Percentiles rank a stretch among this genome's conserved stretches.
These are phyloP conservation scores for Aspergillus sp. DNA, from an alignment of 2,329 filamentous ascomycete genomes.

Conservation along the genomic window DNA sequence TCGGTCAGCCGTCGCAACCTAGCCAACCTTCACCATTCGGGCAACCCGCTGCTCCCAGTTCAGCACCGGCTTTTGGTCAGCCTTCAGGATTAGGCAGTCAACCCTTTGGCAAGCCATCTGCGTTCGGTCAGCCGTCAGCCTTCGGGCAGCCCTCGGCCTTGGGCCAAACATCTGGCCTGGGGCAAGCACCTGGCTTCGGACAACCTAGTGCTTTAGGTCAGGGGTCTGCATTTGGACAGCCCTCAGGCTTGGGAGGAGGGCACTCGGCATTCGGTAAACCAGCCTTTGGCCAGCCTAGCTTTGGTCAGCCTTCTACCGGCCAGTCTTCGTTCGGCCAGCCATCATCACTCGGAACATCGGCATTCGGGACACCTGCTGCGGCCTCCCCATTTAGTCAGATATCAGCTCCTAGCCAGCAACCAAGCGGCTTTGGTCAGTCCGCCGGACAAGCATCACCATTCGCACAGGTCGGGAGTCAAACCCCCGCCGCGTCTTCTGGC, in stretches of 20 bases:
- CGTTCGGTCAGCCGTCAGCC: constrained; percentile 32
- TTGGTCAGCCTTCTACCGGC: constrained; percentile 40
- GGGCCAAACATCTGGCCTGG: constrained; percentile 22
- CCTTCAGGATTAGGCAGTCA: constrained; percentile 25
- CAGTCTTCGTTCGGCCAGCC: constrained; percentile 32
- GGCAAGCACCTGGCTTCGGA: constrained; percentile 27
- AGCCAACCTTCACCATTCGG: constrained; percentile 40
- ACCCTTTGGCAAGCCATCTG: constrained; percentile 25
- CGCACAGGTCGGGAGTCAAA: constrained; percentile 34
- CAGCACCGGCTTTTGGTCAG: constrained; percentile 30
- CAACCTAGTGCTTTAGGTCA: constrained; percentile 29
- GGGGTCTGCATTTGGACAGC: constrained; percentile 45
- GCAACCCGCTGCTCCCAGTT: constrained; percentile 35
- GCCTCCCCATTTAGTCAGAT: constrained; percentile 50
- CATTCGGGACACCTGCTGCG: constrained; percentile 41
- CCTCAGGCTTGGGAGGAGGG: constrained; percentile 30
- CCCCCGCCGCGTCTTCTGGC: constrained; percentile 32
- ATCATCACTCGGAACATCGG: constrained; percentile 24
- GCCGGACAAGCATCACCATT: constrained; percentile 33
- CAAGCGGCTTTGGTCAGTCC: constrained; percentile 32
- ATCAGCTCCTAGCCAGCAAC: constrained; percentile 26
- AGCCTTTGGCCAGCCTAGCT: constrained; percentile 47
- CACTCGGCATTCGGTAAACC: constrained; percentile 38
- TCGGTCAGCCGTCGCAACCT: constrained; percentile 32
- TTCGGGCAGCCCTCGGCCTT: constrained; percentile 25